These are phyloP conservation scores for Hymenoscyphus albidus DNA, from an alignment of 2,329 filamentous ascomycete genomes.

Conservation along the genomic window DNA sequence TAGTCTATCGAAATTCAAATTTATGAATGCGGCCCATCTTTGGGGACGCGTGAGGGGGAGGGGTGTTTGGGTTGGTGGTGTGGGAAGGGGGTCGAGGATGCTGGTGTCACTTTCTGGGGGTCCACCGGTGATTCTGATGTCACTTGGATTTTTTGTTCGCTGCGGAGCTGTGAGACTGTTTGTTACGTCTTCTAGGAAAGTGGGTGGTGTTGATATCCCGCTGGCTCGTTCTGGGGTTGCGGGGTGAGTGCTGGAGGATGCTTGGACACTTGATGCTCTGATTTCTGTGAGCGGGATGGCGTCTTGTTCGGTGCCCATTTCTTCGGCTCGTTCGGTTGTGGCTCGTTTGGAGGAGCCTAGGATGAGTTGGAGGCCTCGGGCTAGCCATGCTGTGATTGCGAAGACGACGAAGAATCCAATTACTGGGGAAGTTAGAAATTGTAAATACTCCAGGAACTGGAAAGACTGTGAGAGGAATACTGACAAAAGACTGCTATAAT, in stretches of 20 bases:
- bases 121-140: slow-evolving; percentile 30
- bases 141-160: slow-evolving; percentile 30
- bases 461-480: too few relatives aligned
- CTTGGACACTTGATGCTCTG: slow-evolving; percentile 15
- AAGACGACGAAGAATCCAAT: slow-evolving; percentile 53
- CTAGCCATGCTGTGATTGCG: slow-evolving; percentile 50
- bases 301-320: slow-evolving; percentile 44
- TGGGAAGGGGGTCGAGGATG: slow-evolving; percentile 4
- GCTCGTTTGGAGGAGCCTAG: slow-evolving; percentile 51
- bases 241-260: slow-evolving; percentile 18
- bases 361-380: slow-evolving; percentile 49
- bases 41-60: slow-evolving; percentile 45
- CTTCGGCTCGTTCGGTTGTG: slow-evolving; percentile 48
- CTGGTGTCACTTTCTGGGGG: slow-evolving; percentile 24
- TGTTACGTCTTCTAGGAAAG: slow-evolving; percentile 10
- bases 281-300: slow-evolving; percentile 44
- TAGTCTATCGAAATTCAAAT: slow-evolving; percentile 43
- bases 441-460: too few relatives aligned
- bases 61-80: slow-evolving; percentile 38
- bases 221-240: slow-evolving; percentile 9
- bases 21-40: slow-evolving; percentile 47
- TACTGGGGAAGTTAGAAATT: slow-evolving; percentile 39
- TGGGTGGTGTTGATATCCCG: slow-evolving; percentile 6
- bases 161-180: slow-evolving; percentile 25
- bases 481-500: slow-evolving; percentile 59